These are phyloP conservation scores for Plectosphaerella sp. DNA, from an alignment of 2,329 filamentous ascomycete species.

Conservation along the genomic window DNA sequence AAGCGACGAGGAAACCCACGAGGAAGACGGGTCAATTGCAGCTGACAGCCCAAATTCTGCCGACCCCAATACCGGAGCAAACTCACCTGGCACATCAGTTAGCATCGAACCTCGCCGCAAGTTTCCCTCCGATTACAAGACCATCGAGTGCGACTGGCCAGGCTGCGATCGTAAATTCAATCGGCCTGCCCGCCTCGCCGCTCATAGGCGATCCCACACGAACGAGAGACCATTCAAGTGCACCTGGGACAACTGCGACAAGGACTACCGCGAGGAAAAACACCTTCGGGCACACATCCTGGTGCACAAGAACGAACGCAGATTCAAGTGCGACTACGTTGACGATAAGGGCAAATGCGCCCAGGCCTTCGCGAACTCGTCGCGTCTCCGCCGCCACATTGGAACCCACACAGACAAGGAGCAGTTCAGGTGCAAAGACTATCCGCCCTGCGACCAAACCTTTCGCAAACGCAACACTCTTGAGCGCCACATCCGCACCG, in stretches of 20 bases:
- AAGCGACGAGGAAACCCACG: slow-evolving; percentile 4
- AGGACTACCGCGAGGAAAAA: slow-evolving; percentile 81
- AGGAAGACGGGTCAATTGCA: no score
- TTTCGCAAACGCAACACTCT: slow-evolving; percentile 88
- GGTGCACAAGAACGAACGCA: slow-evolving; percentile 70
- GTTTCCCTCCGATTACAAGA: slow-evolving; percentile 71
- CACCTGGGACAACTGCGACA: slow-evolving; percentile 65
- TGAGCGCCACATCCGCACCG: slow-evolving; percentile 73
- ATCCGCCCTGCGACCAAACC: slow-evolving; percentile 65
- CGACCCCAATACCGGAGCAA: slow-evolving; percentile 20
- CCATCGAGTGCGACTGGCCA: slow-evolving; percentile 68
- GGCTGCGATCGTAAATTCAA: slow-evolving; percentile 83
- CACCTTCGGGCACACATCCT: slow-evolving; percentile 83
- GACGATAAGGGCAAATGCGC: slow-evolving; percentile 71
- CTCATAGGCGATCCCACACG: slow-evolving; percentile 80
- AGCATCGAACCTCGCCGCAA: slow-evolving; percentile 25
- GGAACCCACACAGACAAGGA: slow-evolving; percentile 64
- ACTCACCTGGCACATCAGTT: slow-evolving; percentile 25
- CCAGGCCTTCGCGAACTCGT: slow-evolving; percentile 78
- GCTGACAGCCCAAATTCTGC: no score
- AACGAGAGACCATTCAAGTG: slow-evolving; percentile 80
- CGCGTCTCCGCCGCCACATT: slow-evolving; percentile 70
- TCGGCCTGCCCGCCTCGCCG: slow-evolving; percentile 72
- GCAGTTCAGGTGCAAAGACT: slow-evolving; percentile 68
- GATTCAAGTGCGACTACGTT: slow-evolving; percentile 40